A percentile compares a stretch with the other conserved stretches of the same genome.
Conservation (phyloP, 345 rosid species). For the Ricinus communis region DNA sequence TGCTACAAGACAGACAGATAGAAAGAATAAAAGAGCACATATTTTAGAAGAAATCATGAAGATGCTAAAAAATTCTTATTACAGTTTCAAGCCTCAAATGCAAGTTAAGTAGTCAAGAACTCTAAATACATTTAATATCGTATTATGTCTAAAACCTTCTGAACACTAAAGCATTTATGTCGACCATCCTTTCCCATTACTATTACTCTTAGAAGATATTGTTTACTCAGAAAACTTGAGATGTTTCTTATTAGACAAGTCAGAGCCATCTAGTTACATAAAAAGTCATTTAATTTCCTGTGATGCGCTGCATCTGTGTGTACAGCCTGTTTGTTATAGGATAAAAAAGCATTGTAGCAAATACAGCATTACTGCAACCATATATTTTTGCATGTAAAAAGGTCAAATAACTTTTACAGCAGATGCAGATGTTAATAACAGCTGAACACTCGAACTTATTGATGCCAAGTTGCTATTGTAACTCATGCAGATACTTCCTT, state of each 20-base stretch:
- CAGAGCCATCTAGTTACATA: not conserved
- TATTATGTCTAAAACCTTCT: not conserved
- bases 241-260: not conserved
- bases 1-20: constrained; percentile 41
- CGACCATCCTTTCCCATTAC: not conserved
- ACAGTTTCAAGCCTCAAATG: not conserved
- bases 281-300: not conserved
- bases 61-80: not conserved
- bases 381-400: not conserved
- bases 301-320: not conserved
- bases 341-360: not conserved
- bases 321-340: not conserved
- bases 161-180: not conserved
- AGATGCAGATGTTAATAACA: not conserved
- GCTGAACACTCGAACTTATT: not conserved
- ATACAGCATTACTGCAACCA: not conserved
- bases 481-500: no score
- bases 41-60: not conserved
- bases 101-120: not conserved
- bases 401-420: not conserved
- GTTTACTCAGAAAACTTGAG: not conserved
- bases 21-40: constrained; percentile 1
- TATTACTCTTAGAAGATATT: not conserved
- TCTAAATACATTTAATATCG: not conserved
- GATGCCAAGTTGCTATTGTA: not conserved